phyloP scores from a whole-genome alignment of 371 early-diverging fungal genomes.

The Thermomucor indicae-seudaticae region DNA sequence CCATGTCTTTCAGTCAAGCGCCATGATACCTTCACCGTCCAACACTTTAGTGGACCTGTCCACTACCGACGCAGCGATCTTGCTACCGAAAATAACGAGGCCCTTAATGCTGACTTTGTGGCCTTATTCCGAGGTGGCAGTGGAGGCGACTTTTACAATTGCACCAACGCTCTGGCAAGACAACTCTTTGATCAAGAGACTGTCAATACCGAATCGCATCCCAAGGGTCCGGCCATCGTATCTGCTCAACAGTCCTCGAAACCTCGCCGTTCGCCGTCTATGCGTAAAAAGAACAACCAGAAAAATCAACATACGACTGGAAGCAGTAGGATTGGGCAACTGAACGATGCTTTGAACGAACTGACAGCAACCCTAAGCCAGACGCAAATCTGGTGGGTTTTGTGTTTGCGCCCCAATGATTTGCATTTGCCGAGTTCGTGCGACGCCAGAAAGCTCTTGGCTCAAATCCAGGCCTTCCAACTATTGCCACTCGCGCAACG shows the following conservation, averaged over 20 bases:
- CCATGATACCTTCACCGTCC: conserved; percentile 39
- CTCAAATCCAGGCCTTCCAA: conserved; percentile 51
- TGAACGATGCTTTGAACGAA: conserved; percentile 52
- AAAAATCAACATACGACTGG: too few species aligned
- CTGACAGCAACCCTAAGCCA: conserved; percentile 69
- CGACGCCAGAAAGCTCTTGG: conserved; percentile 39
- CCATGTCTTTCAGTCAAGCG: conserved; percentile 30
- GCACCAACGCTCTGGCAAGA: conserved; percentile 30
- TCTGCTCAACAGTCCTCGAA: conserved; percentile 48
- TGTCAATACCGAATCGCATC: conserved; percentile 48
- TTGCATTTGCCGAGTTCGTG: conserved; percentile 49
- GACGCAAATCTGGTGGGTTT: conserved; percentile 82
- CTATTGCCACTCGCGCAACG: conserved; percentile 46
- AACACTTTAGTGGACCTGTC: conserved; percentile 73
- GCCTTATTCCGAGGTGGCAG: conserved; percentile 57
- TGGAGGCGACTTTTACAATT: too few species aligned
- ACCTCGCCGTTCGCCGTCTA: conserved; percentile 38
- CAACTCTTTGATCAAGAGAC: conserved; percentile 27
- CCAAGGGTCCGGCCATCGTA: conserved; percentile 36
- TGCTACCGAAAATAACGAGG: conserved; percentile 49
- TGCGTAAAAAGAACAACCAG: conserved; percentile 8
- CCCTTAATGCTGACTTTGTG: conserved; percentile 74
- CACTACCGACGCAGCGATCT: conserved; percentile 70
- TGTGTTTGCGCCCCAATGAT: conserved; percentile 77
- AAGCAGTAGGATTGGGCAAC: conserved; percentile 36